Evolutionary conservation across 495 filamentous ascomycete species (phyloP).

Genomic region (Bacidia gigantensis): DNA sequence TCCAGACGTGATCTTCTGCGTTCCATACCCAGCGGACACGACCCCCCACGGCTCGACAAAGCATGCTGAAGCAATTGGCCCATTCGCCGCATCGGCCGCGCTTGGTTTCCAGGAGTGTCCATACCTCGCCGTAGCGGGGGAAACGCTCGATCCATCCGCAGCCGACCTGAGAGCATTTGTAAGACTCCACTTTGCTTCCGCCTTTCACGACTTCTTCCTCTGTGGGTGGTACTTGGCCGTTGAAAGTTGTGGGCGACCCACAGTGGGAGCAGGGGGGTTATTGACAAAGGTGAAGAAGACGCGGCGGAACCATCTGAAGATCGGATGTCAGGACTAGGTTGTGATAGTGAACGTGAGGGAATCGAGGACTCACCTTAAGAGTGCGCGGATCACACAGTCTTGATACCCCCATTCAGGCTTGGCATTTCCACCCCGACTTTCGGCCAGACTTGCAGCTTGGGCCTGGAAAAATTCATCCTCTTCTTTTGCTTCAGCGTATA

Average conservation of each 20-base stretch:
- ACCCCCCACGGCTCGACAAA: constrained; percentile 81
- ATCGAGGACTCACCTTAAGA: constrained; percentile 54
- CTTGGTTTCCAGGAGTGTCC: constrained; percentile 74
- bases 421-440: constrained; percentile 47
- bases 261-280: constrained; percentile 81
- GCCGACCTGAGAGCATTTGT: constrained; percentile 56
- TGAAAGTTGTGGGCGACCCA: constrained; percentile 64
- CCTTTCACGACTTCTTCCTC: constrained; percentile 82
- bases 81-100: constrained; percentile 86
- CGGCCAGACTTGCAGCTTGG: constrained; percentile 55
- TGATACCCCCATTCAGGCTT: constrained; percentile 95
- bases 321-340: constrained; percentile 21
- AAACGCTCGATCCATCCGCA: constrained; percentile 79
- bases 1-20: constrained; percentile 93
- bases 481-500: constrained; percentile 90
- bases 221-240: constrained; percentile 68
- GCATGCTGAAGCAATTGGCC: constrained; percentile 98
- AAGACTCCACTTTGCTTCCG: constrained; percentile 76
- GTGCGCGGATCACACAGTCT: constrained; percentile 85
- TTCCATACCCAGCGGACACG: constrained; percentile 98
- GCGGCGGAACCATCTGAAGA: constrained; percentile 78
- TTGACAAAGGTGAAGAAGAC: constrained; percentile 95
- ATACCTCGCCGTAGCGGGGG: constrained; percentile 90
- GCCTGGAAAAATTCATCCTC: constrained; percentile 77
- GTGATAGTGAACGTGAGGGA: neutral